These are phyloP conservation scores for Actinomucor elegans DNA, from an alignment of 371 early-diverging fungal species.

Conservation along the genomic window DNA sequence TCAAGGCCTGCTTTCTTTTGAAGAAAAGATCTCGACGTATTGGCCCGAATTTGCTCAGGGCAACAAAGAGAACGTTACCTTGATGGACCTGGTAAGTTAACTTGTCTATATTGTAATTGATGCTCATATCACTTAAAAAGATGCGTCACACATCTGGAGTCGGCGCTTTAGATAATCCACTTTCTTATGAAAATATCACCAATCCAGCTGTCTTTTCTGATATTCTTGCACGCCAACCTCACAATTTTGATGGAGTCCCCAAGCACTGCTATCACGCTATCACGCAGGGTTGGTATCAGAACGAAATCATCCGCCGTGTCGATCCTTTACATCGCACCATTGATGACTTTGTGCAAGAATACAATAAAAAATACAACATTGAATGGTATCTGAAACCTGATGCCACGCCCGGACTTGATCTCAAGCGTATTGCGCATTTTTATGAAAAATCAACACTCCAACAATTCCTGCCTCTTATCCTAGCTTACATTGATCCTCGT, in stretches of 20 bases:
- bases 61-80: constrained; percentile 70
- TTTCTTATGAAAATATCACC: constrained; percentile 29
- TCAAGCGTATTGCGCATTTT: constrained; percentile 2
- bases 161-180: constrained; percentile 47
- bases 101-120: background rate
- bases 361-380: constrained; percentile 36
- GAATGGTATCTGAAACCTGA: constrained; percentile 59
- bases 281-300: constrained; percentile 72
- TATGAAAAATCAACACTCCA: background rate
- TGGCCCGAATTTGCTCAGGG: constrained; percentile 83
- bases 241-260: constrained; percentile 57
- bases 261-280: constrained; percentile 65
- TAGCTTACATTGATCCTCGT: background rate
- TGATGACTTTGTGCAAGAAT: constrained; percentile 56
- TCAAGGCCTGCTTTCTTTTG: constrained; percentile 54
- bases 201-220: constrained; percentile 36
- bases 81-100: constrained; percentile 50
- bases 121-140: constrained; percentile 7
- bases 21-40: constrained; percentile 53
- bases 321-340: constrained; percentile 55
- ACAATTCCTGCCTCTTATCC: background rate
- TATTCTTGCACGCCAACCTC: constrained; percentile 59
- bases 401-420: constrained; percentile 38
- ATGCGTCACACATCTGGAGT: constrained; percentile 72
- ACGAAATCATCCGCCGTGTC: constrained; percentile 66